A percentile compares a stretch with the other conserved stretches of the same genome.
These are phyloP conservation scores for Escallonia rubra DNA, from an alignment of 129 eudicot genomes.

Conservation along the genomic window DNA sequence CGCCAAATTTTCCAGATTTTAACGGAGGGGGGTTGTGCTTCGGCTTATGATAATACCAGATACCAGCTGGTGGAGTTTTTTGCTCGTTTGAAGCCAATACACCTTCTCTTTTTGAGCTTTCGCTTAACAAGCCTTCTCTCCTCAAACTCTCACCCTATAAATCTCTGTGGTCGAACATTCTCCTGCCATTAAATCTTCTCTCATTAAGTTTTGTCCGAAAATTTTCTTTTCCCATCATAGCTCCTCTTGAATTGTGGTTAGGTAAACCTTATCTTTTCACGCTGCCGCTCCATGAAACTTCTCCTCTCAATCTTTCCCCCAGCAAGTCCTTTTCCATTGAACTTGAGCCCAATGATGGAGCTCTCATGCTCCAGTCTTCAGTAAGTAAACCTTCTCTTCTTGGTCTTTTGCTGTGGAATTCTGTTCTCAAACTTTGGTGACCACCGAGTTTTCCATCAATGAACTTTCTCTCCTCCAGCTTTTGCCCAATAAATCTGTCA, in stretches of 20 bases:
- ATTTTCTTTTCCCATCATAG: background rate
- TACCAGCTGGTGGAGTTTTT: background rate
- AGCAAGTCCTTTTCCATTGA: no score
- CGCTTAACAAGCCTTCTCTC: constrained; percentile 3
- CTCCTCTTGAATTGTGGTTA: background rate
- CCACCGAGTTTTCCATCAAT: no score
- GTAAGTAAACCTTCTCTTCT: no score
- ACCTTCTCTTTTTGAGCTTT: constrained; percentile 4
- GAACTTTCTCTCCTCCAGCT: no score
- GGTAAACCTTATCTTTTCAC: background rate
- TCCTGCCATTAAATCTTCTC: constrained; percentile 1
- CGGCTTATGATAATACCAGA: background rate
- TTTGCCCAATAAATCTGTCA: no score
- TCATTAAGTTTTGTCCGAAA: background rate
- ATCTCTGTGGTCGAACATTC: constrained; percentile 4
- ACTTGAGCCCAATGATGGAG: no score
- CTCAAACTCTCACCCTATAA: constrained; percentile 1
- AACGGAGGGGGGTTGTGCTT: background rate
- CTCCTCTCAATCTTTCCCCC: background rate
- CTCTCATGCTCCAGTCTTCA: no score
- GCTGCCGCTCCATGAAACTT: background rate
- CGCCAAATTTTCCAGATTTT: background rate
- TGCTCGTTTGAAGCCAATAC: constrained; percentile 1
- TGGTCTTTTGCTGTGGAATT: no score
- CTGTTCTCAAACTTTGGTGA: no score